These are phyloP conservation scores for Ustilago trichophora DNA, from an alignment of 1,284 basidiomycete genomes.

Conservation along the genomic window DNA sequence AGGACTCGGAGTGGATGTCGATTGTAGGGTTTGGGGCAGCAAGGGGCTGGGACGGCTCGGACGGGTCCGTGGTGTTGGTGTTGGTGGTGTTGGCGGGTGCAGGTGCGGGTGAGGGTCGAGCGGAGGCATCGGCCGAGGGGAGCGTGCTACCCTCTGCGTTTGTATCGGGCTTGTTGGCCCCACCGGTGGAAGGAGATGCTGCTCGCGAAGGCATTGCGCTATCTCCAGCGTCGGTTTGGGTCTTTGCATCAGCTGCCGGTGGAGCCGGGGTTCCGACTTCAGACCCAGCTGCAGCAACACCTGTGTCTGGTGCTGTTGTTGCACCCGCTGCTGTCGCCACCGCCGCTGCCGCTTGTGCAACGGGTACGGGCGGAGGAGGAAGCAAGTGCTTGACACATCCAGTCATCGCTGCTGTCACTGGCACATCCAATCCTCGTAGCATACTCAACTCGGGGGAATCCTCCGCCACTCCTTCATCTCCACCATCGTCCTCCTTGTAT, in stretches of 20 bases:
- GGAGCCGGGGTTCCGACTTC: slow-evolving; percentile 40
- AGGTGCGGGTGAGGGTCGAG: slow-evolving; percentile 34
- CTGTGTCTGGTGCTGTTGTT: slow-evolving; percentile 23
- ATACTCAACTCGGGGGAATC: slow-evolving; percentile 35
- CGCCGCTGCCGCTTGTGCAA: slow-evolving; percentile 8
- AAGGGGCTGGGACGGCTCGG: not conserved
- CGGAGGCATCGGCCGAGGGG: slow-evolving; percentile 27
- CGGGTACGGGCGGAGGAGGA: slow-evolving; percentile 31
- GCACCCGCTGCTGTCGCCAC: slow-evolving; percentile 11
- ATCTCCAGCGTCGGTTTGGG: slow-evolving; percentile 5
- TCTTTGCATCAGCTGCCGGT: slow-evolving; percentile 4
- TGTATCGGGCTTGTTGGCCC: not conserved
- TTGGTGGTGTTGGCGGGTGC: not conserved
- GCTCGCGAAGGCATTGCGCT: slow-evolving; percentile 29
- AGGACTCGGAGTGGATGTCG: slow-evolving; percentile 83
- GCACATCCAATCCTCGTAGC: slow-evolving; percentile 25
- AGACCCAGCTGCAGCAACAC: slow-evolving; percentile 6
- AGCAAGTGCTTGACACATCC: slow-evolving; percentile 46
- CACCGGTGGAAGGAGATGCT: slow-evolving; percentile 9
- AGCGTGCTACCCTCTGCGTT: slow-evolving; percentile 16
- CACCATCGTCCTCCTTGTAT: slow-evolving; percentile 32
- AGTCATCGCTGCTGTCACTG: slow-evolving; percentile 60
- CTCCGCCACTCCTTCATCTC: slow-evolving; percentile 51
- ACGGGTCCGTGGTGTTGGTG: not conserved
- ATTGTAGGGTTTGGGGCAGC: slow-evolving; percentile 67